These are phyloP conservation scores for Monosporascus sp. DNA, from an alignment of 2,329 filamentous ascomycete genomes.

Conservation along the genomic window DNA sequence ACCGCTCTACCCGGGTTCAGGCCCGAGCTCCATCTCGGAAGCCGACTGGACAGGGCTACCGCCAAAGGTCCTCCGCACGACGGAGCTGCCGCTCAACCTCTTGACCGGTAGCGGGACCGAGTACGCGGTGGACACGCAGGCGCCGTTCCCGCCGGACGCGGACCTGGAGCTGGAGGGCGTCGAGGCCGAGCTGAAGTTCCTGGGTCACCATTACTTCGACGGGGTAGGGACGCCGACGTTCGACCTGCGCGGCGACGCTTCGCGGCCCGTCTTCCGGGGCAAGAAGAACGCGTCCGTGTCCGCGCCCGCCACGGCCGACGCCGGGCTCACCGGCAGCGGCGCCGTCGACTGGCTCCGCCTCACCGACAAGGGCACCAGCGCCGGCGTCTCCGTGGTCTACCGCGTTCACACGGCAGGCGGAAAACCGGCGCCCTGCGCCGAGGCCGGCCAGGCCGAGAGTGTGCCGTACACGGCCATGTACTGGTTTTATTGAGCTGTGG, in stretches of 20 bases:
- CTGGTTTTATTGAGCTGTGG: conserved; percentile 42
- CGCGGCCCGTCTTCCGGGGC: conserved; percentile 37
- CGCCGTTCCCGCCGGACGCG: conserved; percentile 39
- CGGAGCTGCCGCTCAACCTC: conserved; percentile 44
- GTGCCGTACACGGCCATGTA: conserved; percentile 53
- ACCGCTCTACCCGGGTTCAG: conserved; percentile 42
- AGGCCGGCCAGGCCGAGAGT: conserved; percentile 38
- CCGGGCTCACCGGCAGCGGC: conserved; percentile 42
- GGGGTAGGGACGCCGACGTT: conserved; percentile 51
- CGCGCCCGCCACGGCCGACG: conserved; percentile 46
- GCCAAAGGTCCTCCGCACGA: conserved; percentile 33
- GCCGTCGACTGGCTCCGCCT: conserved; percentile 53
- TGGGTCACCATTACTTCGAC: conserved; percentile 67
- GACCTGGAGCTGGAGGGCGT: conserved; percentile 32
- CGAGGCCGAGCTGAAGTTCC: conserved; percentile 31
- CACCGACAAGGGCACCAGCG: conserved; percentile 33
- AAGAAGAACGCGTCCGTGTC: conserved; percentile 44
- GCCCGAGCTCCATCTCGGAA: conserved; percentile 30
- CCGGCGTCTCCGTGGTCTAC: conserved; percentile 40
- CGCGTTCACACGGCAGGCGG: conserved; percentile 52
- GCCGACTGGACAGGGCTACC: conserved; percentile 36
- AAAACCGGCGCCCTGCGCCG: conserved; percentile 35
- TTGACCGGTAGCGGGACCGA: conserved; percentile 21
- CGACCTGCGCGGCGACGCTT: conserved; percentile 38
- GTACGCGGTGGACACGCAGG: conserved; percentile 37